phyloP scores from a whole-genome alignment of 352 stramenopile genomes.

The Phytophthora megakarya region DNA sequence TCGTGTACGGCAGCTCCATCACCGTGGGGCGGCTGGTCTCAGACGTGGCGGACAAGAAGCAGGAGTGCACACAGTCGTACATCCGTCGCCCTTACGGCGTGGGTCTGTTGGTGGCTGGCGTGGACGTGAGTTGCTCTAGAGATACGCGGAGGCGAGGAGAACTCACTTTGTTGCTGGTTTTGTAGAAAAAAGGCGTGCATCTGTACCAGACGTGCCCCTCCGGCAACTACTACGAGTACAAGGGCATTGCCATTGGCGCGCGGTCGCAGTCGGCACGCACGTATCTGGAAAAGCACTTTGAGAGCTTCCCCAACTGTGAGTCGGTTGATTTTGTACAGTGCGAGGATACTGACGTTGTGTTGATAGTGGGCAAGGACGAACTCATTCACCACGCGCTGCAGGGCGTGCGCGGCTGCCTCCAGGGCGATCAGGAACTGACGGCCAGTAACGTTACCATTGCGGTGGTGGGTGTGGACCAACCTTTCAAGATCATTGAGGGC shows the following conservation, averaged over 20 bases:
- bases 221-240: conserved; percentile 99
- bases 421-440: conserved; percentile 95
- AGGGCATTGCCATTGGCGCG: conserved; percentile 97
- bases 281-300: conserved; percentile 99
- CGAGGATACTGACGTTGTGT: neutral
- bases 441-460: conserved; percentile 92
- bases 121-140: conserved; percentile 68
- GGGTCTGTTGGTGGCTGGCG: conserved; percentile 95
- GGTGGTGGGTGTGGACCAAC: conserved; percentile 94
- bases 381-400: conserved; percentile 98
- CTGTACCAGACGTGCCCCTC: conserved; percentile 98
- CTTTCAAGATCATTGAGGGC: conserved; percentile 95
- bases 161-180: conserved; percentile 11
- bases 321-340: conserved; percentile 8
- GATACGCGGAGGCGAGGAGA: neutral
- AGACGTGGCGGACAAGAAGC: conserved; percentile 98
- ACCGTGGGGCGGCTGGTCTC: conserved; percentile 94
- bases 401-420: conserved; percentile 95
- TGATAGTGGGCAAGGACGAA: conserved; percentile 90
- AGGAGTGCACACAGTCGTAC: conserved; percentile 99
- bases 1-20: conserved; percentile 97
- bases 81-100: conserved; percentile 98
- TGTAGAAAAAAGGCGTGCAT: conserved; percentile 96
- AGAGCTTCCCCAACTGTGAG: conserved; percentile 90
- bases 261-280: conserved; percentile 97